Evolutionary conservation across 1,284 basidiomycete species (phyloP).

Genomic region (Cutaneotrichosporon arboriforme): DNA sequence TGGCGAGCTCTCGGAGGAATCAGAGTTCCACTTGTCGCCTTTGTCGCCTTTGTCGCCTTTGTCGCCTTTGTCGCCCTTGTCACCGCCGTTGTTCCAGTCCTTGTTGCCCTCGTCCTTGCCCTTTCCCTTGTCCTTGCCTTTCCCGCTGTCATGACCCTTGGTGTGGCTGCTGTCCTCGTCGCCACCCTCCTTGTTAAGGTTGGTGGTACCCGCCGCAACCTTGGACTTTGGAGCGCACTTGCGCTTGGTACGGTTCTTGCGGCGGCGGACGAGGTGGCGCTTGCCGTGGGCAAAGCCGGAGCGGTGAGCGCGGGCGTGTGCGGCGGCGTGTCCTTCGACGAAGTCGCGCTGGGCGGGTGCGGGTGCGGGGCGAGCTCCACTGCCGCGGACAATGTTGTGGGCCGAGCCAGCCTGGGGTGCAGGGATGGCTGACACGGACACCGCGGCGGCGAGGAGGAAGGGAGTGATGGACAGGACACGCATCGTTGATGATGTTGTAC

Average conservation of each 20-base stretch:
- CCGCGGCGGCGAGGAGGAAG: slow-evolving; percentile 1
- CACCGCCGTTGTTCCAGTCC: not conserved
- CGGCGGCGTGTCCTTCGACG: not conserved
- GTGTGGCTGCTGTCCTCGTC: no score
- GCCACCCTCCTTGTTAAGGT: no score
- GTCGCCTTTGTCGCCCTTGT: no score
- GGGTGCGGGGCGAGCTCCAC: not conserved
- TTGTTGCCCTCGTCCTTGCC: not conserved
- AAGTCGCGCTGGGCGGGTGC: not conserved
- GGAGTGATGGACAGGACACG: slow-evolving; percentile 1
- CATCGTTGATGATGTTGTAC: not conserved
- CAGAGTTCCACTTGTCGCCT: no score
- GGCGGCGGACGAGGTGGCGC: not conserved
- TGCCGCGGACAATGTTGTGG: not conserved
- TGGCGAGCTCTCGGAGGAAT: no score
- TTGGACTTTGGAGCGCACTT: slow-evolving; percentile 3
- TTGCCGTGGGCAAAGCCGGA: not conserved
- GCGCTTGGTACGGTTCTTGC: slow-evolving; percentile 6
- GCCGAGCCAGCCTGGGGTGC: no score
- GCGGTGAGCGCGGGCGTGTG: slow-evolving; percentile 1
- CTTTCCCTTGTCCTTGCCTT: no score
- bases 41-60: no score
- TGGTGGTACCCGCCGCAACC: not conserved
- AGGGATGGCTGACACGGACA: no score
- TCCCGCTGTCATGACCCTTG: no score